phyloP scores from a whole-genome alignment of 495 filamentous ascomycete species.

The Delitschia confertaspora region DNA sequence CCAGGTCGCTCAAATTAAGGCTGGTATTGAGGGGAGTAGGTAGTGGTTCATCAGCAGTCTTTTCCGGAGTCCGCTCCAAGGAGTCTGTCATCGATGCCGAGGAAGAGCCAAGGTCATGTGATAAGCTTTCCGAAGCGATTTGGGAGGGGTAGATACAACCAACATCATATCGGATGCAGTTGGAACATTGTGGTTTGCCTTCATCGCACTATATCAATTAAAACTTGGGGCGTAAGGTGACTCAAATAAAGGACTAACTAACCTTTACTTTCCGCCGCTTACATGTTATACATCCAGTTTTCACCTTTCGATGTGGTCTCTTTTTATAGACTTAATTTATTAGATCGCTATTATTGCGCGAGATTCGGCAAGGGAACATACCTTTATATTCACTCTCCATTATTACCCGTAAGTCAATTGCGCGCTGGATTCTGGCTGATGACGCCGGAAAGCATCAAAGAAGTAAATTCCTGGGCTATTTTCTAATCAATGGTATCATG shows the following conservation, averaged over 20 bases:
- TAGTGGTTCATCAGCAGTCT: conserved; percentile 4
- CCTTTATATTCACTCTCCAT: no score
- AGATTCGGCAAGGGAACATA: no score
- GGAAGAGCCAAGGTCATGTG: background rate
- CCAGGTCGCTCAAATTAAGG: conserved; percentile 11
- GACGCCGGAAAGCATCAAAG: no score
- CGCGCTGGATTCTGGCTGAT: no score
- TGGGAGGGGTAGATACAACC: conserved; percentile 14
- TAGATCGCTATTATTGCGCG: no score
- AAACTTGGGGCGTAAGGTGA: background rate
- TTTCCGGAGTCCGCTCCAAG: conserved; percentile 2
- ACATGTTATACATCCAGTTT: conserved; percentile 11
- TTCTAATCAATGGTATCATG: no score
- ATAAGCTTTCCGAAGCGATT: background rate
- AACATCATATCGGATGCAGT: conserved; percentile 12
- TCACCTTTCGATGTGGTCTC: conserved; percentile 17
- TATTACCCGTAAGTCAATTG: no score
- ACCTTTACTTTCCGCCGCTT: conserved; percentile 19
- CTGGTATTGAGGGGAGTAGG: conserved; percentile 3
- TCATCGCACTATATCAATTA: conserved; percentile 14
- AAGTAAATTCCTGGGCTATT: no score
- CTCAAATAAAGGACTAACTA: background rate
- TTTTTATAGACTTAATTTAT: conserved; percentile 14
- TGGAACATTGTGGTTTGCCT: conserved; percentile 15
- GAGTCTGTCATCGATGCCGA: conserved; percentile 4